Percentiles rank a stretch among this genome's conserved stretches.
These are phyloP conservation scores for Fusarium longipes DNA, from an alignment of 2,329 filamentous ascomycete genomes.

Conservation along the genomic window DNA sequence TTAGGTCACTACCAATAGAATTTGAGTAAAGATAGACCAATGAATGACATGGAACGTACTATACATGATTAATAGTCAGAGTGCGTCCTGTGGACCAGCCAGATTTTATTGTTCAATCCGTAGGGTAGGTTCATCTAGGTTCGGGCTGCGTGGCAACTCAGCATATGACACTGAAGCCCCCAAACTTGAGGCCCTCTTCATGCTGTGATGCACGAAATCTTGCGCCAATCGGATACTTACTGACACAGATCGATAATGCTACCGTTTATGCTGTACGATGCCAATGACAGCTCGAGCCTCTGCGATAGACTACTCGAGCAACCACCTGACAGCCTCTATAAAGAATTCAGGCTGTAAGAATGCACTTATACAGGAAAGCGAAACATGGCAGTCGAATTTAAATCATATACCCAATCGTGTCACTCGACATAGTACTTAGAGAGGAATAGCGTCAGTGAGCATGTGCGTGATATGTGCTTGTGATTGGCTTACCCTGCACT, in stretches of 20 bases:
- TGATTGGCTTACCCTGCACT: constrained; percentile 29
- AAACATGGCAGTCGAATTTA: neutral
- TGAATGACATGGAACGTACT: no score
- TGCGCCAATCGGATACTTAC: constrained; percentile 28
- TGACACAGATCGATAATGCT: constrained; percentile 30
- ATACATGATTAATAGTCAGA: no score
- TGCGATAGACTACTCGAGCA: constrained; percentile 8
- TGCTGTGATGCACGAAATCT: constrained; percentile 39
- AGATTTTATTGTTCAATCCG: no score
- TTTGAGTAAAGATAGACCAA: no score
- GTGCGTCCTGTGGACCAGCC: no score
- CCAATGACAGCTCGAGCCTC: constrained; percentile 19
- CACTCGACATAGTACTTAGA: constrained; percentile 31
- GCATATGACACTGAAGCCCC: constrained; percentile 3
- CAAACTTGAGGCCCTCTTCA: constrained; percentile 31
- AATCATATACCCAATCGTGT: neutral
- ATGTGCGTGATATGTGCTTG: constrained; percentile 45
- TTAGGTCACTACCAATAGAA: constrained; percentile 8
- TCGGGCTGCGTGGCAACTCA: constrained; percentile 13
- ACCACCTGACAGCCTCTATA: constrained; percentile 11
- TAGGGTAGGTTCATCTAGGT: constrained; percentile 17
- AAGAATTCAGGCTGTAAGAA: neutral
- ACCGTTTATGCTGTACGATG: constrained; percentile 27
- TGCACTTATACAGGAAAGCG: neutral
- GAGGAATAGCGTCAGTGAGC: constrained; percentile 31